Evolutionary conservation across 2,329 filamentous ascomycete species (phyloP).

Genomic region (Aspergillus luchuensis): DNA sequence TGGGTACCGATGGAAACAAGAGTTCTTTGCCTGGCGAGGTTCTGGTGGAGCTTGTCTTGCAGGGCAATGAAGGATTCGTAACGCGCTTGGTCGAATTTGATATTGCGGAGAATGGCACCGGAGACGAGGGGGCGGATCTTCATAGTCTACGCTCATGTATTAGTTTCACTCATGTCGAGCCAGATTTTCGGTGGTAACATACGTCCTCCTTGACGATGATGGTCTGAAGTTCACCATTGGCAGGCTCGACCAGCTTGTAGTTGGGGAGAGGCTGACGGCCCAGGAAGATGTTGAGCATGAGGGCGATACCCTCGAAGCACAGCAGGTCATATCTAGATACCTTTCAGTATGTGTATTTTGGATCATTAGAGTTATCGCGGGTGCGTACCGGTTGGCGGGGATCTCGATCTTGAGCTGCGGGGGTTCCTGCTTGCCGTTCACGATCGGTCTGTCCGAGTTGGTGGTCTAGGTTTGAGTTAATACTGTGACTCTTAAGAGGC

Average conservation of each 20-base stretch:
- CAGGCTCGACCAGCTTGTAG: conserved; percentile 73
- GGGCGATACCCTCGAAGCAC: conserved; percentile 93
- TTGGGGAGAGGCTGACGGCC: conserved; percentile 74
- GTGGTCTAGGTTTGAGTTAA: conserved; percentile 58
- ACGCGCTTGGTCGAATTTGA: conserved; percentile 86
- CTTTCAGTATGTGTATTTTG: conserved; percentile 25
- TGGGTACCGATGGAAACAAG: conserved; percentile 97
- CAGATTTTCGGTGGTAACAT: conserved; percentile 23
- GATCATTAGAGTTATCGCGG: not conserved
- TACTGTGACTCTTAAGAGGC: conserved; percentile 24
- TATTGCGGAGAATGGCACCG: conserved; percentile 82
- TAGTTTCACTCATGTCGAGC: conserved; percentile 3
- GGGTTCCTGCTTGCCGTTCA: conserved; percentile 79
- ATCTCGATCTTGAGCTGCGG: conserved; percentile 98
- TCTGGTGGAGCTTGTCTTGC: conserved; percentile 97
- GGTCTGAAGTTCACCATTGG: conserved; percentile 72
- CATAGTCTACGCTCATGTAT: conserved; percentile 55
- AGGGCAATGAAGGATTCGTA: conserved; percentile 98
- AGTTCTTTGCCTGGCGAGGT: conserved; percentile 88
- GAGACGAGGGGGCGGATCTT: conserved; percentile 86
- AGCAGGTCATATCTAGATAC: conserved; percentile 74
- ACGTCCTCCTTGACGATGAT: conserved; percentile 75
- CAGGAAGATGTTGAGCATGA: conserved; percentile 95
- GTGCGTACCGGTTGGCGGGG: conserved; percentile 80
- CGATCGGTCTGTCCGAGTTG: conserved; percentile 69